Conservation (phyloP, 495 filamentous ascomycete genomes). For the Glutinoglossum americanum region DNA sequence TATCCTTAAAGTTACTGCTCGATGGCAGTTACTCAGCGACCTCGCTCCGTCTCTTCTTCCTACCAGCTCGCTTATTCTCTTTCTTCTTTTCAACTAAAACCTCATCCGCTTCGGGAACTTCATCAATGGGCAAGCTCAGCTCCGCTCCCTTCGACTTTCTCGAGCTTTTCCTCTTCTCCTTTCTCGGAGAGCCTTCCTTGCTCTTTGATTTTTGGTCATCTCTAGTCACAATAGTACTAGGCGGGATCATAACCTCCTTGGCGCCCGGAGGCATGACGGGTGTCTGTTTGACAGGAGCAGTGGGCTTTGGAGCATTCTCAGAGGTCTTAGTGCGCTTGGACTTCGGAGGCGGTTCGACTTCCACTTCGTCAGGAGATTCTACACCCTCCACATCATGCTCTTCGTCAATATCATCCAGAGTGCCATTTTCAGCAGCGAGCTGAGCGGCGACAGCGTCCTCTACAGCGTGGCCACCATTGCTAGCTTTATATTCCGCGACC, state of each 20-base stretch:
- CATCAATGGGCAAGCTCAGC: background rate
- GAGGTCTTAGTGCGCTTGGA: background rate
- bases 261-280: background rate
- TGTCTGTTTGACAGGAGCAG: conserved; percentile 2
- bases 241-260: background rate
- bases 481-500: conserved; percentile 49
- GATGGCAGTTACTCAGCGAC: background rate
- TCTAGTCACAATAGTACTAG: background rate
- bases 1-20: background rate
- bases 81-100: background rate
- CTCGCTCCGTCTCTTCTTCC: conserved; percentile 7
- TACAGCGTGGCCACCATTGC: conserved; percentile 15
- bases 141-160: conserved; percentile 2
- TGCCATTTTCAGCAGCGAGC: conserved; percentile 36
- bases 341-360: conserved; percentile 12
- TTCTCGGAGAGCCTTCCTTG: conserved; percentile 2
- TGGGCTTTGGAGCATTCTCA: background rate
- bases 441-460: conserved; percentile 37
- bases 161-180: conserved; percentile 2
- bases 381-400: conserved; percentile 25
- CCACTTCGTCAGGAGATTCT: conserved; percentile 17
- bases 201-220: background rate
- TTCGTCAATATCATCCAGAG: conserved; percentile 27
- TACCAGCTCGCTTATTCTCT: background rate
- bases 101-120: background rate